These are phyloP conservation scores for Diaporthe ilicicola DNA, from an alignment of 2,329 filamentous ascomycete genomes.

Conservation along the genomic window DNA sequence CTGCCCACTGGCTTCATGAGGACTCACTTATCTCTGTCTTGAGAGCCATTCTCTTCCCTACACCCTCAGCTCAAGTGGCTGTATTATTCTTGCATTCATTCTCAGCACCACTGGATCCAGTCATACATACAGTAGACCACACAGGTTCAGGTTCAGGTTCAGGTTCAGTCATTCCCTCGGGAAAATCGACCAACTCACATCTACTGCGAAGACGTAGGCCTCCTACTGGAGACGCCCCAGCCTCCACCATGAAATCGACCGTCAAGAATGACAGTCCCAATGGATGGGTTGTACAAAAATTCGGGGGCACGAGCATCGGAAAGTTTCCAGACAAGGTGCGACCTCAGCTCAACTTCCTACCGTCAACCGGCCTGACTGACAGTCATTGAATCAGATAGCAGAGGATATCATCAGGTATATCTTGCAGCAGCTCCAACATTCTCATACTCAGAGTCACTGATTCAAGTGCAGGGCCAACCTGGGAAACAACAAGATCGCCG, in stretches of 20 bases:
- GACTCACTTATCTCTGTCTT: neutral
- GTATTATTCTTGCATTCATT: neutral
- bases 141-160: neutral
- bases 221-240: neutral
- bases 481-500: conserved; percentile 77
- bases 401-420: conserved; percentile 73
- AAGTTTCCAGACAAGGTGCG: conserved; percentile 81
- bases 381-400: conserved; percentile 57
- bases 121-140: no score
- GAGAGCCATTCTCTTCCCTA: neutral
- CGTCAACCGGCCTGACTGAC: conserved; percentile 27
- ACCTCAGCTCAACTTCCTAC: neutral
- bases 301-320: conserved; percentile 93
- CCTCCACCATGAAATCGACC: conserved; percentile 37
- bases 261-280: conserved; percentile 45
- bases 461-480: conserved; percentile 63
- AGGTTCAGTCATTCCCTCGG: neutral
- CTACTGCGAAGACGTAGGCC: neutral
- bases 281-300: conserved; percentile 91
- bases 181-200: neutral
- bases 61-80: neutral
- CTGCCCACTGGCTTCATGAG: neutral
- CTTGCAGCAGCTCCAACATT: conserved; percentile 34
- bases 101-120: neutral
- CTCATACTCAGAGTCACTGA: conserved; percentile 18